Evolutionary conservation across 108 stramenopile genomes (phyloP), one percentile per base, ranked within the genome.

Genomic region (Conticribra guillardii): DNA sequence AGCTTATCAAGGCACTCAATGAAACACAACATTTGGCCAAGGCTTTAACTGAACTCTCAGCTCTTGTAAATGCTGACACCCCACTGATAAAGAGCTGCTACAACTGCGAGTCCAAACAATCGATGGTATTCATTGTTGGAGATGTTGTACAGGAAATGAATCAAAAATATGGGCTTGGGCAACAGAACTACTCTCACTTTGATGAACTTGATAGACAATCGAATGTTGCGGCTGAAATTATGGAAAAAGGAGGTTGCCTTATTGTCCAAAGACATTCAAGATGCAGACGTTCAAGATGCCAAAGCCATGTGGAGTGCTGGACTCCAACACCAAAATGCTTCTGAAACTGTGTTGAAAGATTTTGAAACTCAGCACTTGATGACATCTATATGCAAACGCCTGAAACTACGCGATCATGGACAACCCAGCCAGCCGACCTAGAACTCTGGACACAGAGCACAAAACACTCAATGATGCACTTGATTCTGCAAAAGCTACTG

Each of bases 121-220:
- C 50, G 19, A 51, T 51, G 50, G 50, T 51, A 17, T 51, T 51
- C 22, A 21, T 51, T 21, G 50, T n/a, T 51, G 50, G 50, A 4
- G 50, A 51, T 4, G 22, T 51, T 15, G 50, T 51, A n/a, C 4
- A 51, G 4, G 17, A 51, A 4, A 51, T 51, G 50, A 51, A 51
- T 51, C 5, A 51, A 4, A 5, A 21, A 17, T 51, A 51, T 21
- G 17, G 50, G 4, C 4, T 7, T 5, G 50, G 50, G 50, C 14
- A 4, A 21, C 19, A n/a, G 50, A 51, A 51, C n/a, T n/a, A n/a
- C n/a, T n/a, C n/a, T n/a, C n/a, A n/a, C n/a, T n/a, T n/a, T n/a
- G n/a, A n/a, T n/a, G n/a, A n/a, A n/a, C n/a, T n/a, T n/a, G n/a
- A n/a, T n/a, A n/a, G n/a, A n/a, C n/a, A n/a, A n/a, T n/a, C n/a